Evolutionary conservation across 2,329 filamentous ascomycete species (phyloP).

Genomic region (Helotiales sp.): DNA sequence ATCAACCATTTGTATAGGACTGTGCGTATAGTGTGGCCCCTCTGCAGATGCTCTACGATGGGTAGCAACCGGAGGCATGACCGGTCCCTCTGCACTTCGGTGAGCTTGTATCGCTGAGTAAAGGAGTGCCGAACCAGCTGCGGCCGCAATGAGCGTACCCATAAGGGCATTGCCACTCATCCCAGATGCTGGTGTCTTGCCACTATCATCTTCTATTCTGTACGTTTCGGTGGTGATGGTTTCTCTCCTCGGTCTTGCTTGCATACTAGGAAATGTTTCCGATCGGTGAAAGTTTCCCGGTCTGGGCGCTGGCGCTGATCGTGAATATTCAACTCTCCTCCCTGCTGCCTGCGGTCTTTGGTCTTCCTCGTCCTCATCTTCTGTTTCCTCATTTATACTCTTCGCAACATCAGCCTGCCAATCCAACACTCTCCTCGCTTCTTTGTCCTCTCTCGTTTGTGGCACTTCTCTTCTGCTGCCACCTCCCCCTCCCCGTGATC

Average conservation of each 20-base stretch:
- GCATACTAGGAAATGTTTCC: background rate
- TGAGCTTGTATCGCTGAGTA: slow-evolving; percentile 72
- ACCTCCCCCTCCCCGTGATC: background rate
- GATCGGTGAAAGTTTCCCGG: background rate
- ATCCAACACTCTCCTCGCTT: slow-evolving; percentile 41
- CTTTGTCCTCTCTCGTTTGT: slow-evolving; percentile 27
- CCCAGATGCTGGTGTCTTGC: slow-evolving; percentile 26
- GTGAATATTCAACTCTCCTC: background rate
- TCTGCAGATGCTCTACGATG: slow-evolving; percentile 5
- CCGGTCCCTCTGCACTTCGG: slow-evolving; percentile 17
- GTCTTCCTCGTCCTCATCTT: background rate
- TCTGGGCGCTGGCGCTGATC: background rate
- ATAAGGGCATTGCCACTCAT: slow-evolving; percentile 64
- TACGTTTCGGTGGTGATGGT: background rate
- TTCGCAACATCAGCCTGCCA: slow-evolving; percentile 43
- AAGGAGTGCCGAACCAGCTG: slow-evolving; percentile 73
- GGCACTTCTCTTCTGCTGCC: background rate
- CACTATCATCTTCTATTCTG: background rate
- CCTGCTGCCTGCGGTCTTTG: background rate
- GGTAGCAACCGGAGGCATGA: background rate
- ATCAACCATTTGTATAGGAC: slow-evolving; percentile 12
- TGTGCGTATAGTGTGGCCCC: slow-evolving; percentile 15
- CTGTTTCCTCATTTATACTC: slow-evolving; percentile 19
- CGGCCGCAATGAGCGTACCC: slow-evolving; percentile 76
- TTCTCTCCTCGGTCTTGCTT: slow-evolving; percentile 3